Conservation (phyloP, 2,329 filamentous ascomycete genomes). For the Dactylonectria macrodidyma region DNA sequence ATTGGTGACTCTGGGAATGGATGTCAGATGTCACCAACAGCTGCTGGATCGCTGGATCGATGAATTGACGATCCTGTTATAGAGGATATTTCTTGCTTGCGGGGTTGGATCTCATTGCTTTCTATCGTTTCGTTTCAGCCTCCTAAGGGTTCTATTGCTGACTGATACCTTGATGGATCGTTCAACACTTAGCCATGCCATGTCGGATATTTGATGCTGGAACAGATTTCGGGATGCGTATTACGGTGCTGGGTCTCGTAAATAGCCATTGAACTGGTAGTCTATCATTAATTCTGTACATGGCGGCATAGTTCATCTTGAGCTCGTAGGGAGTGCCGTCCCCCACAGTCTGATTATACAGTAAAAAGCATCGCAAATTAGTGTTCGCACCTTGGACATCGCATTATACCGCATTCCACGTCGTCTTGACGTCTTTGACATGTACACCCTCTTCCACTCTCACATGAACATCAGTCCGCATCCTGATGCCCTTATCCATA, state of each 20-base stretch:
- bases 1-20: not conserved
- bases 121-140: not conserved
- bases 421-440: slow-evolving; percentile 37
- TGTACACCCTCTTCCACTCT: slow-evolving; percentile 37
- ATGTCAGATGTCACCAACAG: slow-evolving; percentile 16
- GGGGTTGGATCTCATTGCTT: not conserved
- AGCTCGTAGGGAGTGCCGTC: not conserved
- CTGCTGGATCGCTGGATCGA: slow-evolving; percentile 39
- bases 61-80: slow-evolving; percentile 11
- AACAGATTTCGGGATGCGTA: not conserved
- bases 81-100: slow-evolving; percentile 12
- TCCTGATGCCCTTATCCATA: slow-evolving; percentile 33
- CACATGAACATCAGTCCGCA: slow-evolving; percentile 42
- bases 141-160: not conserved
- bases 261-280: not conserved
- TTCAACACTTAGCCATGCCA: not conserved
- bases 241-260: slow-evolving; percentile 10
- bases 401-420: slow-evolving; percentile 39
- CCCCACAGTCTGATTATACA: not conserved
- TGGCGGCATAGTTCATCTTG: slow-evolving; percentile 12
- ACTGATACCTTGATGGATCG: not conserved
- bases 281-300: slow-evolving; percentile 16
- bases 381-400: not conserved
- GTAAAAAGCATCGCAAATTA: not conserved
- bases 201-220: not conserved